phyloP scores from a whole-genome alignment of 257 asterid genomes.

The Primulina tabacum region DNA sequence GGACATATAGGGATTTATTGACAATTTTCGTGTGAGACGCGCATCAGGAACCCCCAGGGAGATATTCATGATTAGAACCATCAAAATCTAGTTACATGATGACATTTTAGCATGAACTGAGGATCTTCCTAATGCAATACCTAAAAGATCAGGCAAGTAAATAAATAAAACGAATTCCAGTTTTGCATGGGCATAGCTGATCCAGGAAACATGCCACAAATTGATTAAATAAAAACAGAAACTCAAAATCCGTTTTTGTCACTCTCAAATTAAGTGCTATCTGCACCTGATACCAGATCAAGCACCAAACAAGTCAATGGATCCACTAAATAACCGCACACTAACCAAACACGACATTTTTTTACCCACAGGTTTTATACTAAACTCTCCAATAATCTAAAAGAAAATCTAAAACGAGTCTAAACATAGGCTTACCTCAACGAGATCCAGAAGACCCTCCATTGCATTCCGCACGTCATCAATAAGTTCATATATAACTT shows the following conservation, averaged over 20 bases:
- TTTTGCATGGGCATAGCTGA: not conserved
- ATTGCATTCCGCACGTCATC: slow-evolving; percentile 89
- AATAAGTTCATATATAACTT: slow-evolving; percentile 88
- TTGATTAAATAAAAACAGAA: slow-evolving; percentile 4
- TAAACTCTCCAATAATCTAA: not conserved
- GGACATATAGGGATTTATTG: not conserved
- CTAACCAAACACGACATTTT: not conserved
- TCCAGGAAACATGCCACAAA: not conserved
- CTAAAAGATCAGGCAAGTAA: slow-evolving; percentile 12
- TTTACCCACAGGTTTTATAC: not conserved
- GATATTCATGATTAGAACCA: slow-evolving; percentile 6
- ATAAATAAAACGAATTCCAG: slow-evolving; percentile 2
- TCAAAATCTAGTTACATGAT: not conserved
- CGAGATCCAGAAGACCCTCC: slow-evolving; percentile 93
- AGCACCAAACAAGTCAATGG: slow-evolving; percentile 1
- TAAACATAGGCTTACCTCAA: slow-evolving; percentile 56
- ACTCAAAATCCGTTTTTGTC: not conserved
- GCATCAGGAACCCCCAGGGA: not conserved
- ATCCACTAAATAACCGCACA: slow-evolving; percentile 1
- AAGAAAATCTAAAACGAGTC: slow-evolving; percentile 1
- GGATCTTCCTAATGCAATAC: slow-evolving; percentile 16
- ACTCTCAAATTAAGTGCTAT: not conserved
- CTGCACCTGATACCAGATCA: slow-evolving; percentile 6
- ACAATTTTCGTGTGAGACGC: not conserved
- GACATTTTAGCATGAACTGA: not conserved